Evolutionary conservation across 73 alveolate species (phyloP).

Genomic region (Paramecium sexaurelia): DNA sequence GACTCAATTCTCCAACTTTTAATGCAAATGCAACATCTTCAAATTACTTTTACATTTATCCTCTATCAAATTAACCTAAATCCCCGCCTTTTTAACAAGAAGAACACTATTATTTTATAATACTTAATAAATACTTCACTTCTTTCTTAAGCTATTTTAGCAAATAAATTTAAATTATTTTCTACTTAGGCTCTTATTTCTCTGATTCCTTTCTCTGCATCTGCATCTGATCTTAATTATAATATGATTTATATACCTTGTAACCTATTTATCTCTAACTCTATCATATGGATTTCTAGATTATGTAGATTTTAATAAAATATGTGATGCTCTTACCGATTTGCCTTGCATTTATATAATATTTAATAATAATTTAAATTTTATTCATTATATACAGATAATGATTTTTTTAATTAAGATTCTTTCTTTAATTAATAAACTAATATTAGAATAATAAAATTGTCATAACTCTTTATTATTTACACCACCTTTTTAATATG

Average conservation of each 20-base stretch:
- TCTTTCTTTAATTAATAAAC: too few relatives aligned
- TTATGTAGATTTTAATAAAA: background rate
- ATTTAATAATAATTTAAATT: background rate
- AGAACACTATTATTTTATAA: constrained; percentile 74
- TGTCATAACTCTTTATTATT: constrained; percentile 2
- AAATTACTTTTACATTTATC: constrained; percentile 91
- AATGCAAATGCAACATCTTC: constrained; percentile 95
- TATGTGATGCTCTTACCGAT: constrained; percentile 49
- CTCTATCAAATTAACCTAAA: constrained; percentile 91
- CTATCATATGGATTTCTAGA: constrained; percentile 52
- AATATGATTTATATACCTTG: background rate
- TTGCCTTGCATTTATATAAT: background rate
- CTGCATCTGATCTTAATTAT: constrained; percentile 21
- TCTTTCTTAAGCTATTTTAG: background rate
- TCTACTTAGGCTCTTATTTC: background rate
- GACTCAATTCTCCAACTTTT: constrained; percentile 90
- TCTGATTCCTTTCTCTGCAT: background rate
- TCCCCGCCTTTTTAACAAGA: constrained; percentile 95
- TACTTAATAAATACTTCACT: background rate
- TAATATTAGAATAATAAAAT: background rate
- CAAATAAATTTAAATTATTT: constrained; percentile 6
- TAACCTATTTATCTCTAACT: constrained; percentile 1
- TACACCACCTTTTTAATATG: constrained; percentile 47
- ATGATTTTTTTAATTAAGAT: too few relatives aligned
- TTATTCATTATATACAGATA: background rate